phyloP scores from a whole-genome alignment of 2,329 filamentous ascomycete species.

The Aureobasidium vineae region DNA sequence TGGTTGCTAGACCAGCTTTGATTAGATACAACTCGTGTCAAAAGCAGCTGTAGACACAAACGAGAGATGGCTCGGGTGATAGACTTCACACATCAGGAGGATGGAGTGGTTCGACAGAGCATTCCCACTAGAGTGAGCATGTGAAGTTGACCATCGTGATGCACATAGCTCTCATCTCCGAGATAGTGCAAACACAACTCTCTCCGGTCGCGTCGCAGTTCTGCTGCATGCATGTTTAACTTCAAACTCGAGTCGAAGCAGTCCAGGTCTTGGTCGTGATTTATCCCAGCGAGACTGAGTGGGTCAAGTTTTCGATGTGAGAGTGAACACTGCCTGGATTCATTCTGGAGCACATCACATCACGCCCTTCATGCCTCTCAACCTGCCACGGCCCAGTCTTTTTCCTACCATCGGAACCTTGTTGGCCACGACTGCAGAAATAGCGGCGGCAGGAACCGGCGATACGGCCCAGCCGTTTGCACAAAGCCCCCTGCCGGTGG shows the following conservation, averaged over 20 bases:
- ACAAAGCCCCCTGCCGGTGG: constrained; percentile 1
- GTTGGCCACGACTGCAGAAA: constrained; percentile 15
- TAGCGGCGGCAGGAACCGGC: constrained; percentile 24
- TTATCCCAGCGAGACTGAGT: not conserved
- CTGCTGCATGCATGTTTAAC: not conserved
- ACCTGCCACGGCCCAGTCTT: constrained; percentile 7
- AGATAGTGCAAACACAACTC: not conserved
- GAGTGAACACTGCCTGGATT: not conserved
- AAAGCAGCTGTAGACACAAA: no score
- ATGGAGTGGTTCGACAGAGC: no score
- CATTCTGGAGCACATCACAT: constrained; percentile 20
- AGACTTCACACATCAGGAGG: no score
- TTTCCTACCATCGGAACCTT: constrained; percentile 12
- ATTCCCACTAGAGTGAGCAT: no score
- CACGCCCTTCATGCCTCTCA: constrained; percentile 11
- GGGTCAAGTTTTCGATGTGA: not conserved
- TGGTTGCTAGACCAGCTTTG: no score
- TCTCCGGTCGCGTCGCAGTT: not conserved
- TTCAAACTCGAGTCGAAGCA: not conserved
- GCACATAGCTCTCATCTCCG: not conserved
- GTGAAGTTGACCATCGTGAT: no score
- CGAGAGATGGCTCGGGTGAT: not conserved
- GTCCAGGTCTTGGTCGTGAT: not conserved
- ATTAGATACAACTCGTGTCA: no score
- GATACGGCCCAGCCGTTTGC: constrained; percentile 20